Conservation (phyloP, 352 stramenopile genomes). For the Phytopythium ostracodes region DNA sequence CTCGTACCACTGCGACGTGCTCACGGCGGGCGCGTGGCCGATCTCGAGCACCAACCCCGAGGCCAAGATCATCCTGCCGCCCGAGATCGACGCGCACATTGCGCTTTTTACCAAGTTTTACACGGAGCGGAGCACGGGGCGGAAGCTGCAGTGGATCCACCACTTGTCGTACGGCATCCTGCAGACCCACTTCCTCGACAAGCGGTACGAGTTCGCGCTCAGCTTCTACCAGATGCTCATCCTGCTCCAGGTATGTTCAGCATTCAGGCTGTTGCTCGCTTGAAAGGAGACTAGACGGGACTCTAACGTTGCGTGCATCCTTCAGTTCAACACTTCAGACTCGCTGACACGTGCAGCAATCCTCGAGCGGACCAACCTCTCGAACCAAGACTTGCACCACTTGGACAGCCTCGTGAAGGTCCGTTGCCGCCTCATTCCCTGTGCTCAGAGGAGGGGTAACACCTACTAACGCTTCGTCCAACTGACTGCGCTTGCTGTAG, state of each 20-base stretch:
- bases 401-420: slow-evolving; percentile 76
- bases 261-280: no score
- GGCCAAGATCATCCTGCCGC: slow-evolving; percentile 50
- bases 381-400: slow-evolving; percentile 61
- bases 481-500: slow-evolving; percentile 14
- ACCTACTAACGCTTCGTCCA: background rate
- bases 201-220: slow-evolving; percentile 74
- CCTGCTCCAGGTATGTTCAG: slow-evolving; percentile 46
- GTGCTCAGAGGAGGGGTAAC: background rate
- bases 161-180: slow-evolving; percentile 72
- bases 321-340: slow-evolving; percentile 62
- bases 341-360: slow-evolving; percentile 34
- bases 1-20: slow-evolving; percentile 71
- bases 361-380: slow-evolving; percentile 51
- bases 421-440: background rate
- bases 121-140: slow-evolving; percentile 61
- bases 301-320: background rate
- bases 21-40: slow-evolving; percentile 81
- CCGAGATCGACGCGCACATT: slow-evolving; percentile 49
- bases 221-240: slow-evolving; percentile 87
- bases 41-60: slow-evolving; percentile 64
- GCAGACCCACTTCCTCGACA: slow-evolving; percentile 63
- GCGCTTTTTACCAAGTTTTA: slow-evolving; percentile 84
- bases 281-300: no score
- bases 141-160: slow-evolving; percentile 80